Conservation (phyloP, 306 rosid genomes). For the Ochetophila trinervis region DNA sequence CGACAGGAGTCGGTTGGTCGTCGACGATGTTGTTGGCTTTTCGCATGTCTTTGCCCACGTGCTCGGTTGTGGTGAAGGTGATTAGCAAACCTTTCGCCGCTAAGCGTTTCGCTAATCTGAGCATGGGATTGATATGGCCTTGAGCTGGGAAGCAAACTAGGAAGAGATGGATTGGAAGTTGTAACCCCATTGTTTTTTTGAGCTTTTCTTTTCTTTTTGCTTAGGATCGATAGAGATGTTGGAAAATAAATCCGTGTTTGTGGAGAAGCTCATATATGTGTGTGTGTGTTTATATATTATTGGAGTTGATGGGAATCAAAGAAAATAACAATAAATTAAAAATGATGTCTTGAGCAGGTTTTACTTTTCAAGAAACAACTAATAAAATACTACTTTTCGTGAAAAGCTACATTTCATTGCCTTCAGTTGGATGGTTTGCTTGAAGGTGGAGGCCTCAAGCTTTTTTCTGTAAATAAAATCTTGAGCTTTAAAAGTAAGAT, state of each 20-base stretch:
- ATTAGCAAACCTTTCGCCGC: conserved; percentile 48
- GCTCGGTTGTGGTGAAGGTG: conserved; percentile 38
- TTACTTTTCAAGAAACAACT: too few species aligned
- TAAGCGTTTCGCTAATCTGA: conserved; percentile 43
- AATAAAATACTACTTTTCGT: too few species aligned
- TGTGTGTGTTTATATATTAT: not conserved
- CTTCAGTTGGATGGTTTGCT: too few species aligned
- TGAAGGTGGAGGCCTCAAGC: too few species aligned
- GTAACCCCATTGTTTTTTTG: not conserved
- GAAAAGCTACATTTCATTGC: too few species aligned
- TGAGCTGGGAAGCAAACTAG: conserved; percentile 52
- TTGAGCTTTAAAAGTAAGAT: too few species aligned
- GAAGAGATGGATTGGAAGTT: conserved; percentile 34
- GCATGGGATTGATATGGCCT: conserved; percentile 66
- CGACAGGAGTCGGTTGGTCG: conserved; percentile 13
- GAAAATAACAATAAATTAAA: too few species aligned
- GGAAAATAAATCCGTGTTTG: not conserved
- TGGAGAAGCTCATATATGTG: not conserved
- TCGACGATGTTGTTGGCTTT: conserved; percentile 21
- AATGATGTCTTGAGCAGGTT: too few species aligned
- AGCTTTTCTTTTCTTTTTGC: too few species aligned
- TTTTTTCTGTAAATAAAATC: too few species aligned
- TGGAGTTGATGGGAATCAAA: too few species aligned
- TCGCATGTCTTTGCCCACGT: conserved; percentile 28
- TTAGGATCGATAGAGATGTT: not conserved